A percentile compares a stretch with the other conserved stretches of the same genome.
Evolutionary conservation across 495 filamentous ascomycete species (phyloP).

Genomic region (Penicillium coprophilum): DNA sequence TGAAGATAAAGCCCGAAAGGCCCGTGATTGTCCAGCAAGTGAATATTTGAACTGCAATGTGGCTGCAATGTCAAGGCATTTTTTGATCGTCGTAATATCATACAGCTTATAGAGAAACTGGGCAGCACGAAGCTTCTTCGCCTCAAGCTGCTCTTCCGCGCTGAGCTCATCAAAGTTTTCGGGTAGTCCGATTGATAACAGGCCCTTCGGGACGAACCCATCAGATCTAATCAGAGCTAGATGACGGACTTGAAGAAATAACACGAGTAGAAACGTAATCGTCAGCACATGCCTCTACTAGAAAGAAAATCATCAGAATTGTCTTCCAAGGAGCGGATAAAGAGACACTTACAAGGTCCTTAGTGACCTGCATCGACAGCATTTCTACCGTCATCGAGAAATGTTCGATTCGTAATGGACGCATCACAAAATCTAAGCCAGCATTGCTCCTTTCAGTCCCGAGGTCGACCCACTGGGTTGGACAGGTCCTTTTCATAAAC

Average conservation of each 20-base stretch:
- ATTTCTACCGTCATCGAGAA: too few species aligned
- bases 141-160: background rate
- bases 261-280: too few species aligned
- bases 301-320: too few species aligned
- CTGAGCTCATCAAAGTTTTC: background rate
- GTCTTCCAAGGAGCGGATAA: too few species aligned
- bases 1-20: background rate
- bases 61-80: background rate
- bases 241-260: too few species aligned
- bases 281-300: too few species aligned
- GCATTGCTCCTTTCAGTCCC: background rate
- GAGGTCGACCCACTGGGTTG: too few species aligned
- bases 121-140: background rate
- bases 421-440: background rate
- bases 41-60: background rate
- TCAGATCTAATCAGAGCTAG: too few species aligned
- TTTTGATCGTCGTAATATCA: background rate
- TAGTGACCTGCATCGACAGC: too few species aligned
- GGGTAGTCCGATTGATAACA: background rate
- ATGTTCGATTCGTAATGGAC: too few species aligned
- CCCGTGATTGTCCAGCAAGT: background rate
- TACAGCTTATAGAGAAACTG: background rate
- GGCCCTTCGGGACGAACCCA: too few species aligned
- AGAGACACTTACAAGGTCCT: too few species aligned
- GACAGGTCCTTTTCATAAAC: background rate